Conservation (phyloP, 139 green algal genomes). For the Chlamydomonas applanata region DNA sequence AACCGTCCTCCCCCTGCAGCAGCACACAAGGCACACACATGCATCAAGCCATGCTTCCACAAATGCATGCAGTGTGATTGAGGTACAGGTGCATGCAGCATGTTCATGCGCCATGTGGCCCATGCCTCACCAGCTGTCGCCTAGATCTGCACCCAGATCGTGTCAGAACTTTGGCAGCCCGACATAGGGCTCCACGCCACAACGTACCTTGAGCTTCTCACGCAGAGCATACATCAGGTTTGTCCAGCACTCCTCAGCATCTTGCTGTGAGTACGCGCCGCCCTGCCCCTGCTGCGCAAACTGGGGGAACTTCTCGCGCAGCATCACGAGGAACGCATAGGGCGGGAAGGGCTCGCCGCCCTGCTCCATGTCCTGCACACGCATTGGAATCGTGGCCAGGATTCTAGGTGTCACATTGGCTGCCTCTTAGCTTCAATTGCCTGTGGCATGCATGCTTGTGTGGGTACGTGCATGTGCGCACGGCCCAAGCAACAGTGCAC, state of each 20-base stretch:
- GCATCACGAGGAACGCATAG: conserved; percentile 75
- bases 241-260: conserved; percentile 98
- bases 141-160: background rate
- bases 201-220: conserved; percentile 66
- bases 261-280: conserved; percentile 90
- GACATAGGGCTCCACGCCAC: too few relatives aligned
- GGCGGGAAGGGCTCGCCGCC: conserved; percentile 72
- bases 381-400: background rate
- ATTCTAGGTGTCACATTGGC: too few relatives aligned
- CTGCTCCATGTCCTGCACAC: conserved; percentile 52
- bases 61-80: background rate
- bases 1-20: conserved; percentile 42
- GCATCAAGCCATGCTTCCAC: too few relatives aligned
- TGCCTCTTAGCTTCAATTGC: too few relatives aligned
- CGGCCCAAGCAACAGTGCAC: background rate
- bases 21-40: background rate
- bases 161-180: too few relatives aligned
- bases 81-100: background rate
- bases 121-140: background rate
- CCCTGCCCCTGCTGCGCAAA: conserved; percentile 79
- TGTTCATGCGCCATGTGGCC: background rate
- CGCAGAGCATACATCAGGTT: conserved; percentile 80
- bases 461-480: background rate
- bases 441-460: background rate
- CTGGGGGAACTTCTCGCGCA: conserved; percentile 88